Evolutionary conservation across 2,329 filamentous ascomycete species (phyloP).

Genomic region (Hymenoscyphus fructigenus): DNA sequence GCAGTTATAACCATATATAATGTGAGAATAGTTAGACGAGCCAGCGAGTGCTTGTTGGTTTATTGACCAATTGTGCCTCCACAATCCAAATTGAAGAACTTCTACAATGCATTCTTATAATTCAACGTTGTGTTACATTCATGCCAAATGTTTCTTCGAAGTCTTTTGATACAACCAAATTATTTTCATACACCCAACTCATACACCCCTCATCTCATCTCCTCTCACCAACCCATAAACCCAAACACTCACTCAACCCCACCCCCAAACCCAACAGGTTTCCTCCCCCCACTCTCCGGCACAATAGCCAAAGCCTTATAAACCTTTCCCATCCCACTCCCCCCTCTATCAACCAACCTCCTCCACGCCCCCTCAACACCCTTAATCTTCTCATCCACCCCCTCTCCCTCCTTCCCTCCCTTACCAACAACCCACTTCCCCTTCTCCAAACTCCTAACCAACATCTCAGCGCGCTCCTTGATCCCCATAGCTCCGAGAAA

Average conservation of each 20-base stretch:
- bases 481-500: constrained; percentile 85
- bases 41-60: no score
- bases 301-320: constrained; percentile 93
- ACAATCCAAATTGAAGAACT: no score
- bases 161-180: no score
- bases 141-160: no score
- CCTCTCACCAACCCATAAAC: no score
- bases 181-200: no score
- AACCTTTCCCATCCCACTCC: constrained; percentile 86
- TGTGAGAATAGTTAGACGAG: no score
- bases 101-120: no score
- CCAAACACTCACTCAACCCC: constrained; percentile 38
- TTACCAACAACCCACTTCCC: neutral
- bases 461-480: constrained; percentile 67
- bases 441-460: constrained; percentile 50
- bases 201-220: no score
- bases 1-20: no score
- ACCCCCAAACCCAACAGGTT: constrained; percentile 91
- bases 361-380: constrained; percentile 74
- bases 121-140: no score
- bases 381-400: constrained; percentile 50
- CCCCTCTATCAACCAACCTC: constrained; percentile 78
- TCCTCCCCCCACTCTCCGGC: constrained; percentile 74
- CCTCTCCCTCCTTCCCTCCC: constrained; percentile 8
- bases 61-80: no score